Conservation (phyloP, 306 rosid species). For the Cajanus cajan region DNA sequence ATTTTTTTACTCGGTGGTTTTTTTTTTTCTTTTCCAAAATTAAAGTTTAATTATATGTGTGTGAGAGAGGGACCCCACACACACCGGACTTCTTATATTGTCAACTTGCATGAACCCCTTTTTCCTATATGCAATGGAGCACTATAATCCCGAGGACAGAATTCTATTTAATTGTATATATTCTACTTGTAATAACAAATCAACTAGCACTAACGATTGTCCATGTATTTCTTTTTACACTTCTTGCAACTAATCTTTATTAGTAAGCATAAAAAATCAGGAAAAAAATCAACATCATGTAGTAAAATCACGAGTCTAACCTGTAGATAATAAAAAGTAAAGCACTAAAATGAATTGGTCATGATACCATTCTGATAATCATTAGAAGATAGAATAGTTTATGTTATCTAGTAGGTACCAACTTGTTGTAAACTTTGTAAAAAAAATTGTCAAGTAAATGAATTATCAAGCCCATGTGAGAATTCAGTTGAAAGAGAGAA, state of each 20-base stretch:
- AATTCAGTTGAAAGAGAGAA: slow-evolving; percentile 23
- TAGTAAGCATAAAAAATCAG: neutral
- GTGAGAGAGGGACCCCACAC: too few species aligned
- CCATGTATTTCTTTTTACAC: slow-evolving; percentile 13
- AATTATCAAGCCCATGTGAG: slow-evolving; percentile 26
- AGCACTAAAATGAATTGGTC: slow-evolving; percentile 40
- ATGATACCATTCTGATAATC: slow-evolving; percentile 38
- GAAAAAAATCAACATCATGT: slow-evolving; percentile 12
- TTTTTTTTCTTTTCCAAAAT: too few species aligned
- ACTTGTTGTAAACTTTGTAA: slow-evolving; percentile 31
- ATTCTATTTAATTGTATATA: slow-evolving; percentile 8
- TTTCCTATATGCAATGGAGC: slow-evolving; percentile 28
- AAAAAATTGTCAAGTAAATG: slow-evolving; percentile 1
- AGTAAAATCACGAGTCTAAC: slow-evolving; percentile 24
- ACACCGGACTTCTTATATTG: neutral
- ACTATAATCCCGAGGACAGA: slow-evolving; percentile 20
- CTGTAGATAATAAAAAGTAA: slow-evolving; percentile 31
- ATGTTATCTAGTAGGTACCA: slow-evolving; percentile 39
- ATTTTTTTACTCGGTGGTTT: too few species aligned
- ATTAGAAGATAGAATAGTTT: slow-evolving; percentile 24
- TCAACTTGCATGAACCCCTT: neutral
- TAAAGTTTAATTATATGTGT: too few species aligned
- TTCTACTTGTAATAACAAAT: neutral
- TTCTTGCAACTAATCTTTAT: slow-evolving; percentile 29
- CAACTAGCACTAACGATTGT: slow-evolving; percentile 25